phyloP scores from a whole-genome alignment of 371 early-diverging fungal species.

The Blakeslea trispora region DNA sequence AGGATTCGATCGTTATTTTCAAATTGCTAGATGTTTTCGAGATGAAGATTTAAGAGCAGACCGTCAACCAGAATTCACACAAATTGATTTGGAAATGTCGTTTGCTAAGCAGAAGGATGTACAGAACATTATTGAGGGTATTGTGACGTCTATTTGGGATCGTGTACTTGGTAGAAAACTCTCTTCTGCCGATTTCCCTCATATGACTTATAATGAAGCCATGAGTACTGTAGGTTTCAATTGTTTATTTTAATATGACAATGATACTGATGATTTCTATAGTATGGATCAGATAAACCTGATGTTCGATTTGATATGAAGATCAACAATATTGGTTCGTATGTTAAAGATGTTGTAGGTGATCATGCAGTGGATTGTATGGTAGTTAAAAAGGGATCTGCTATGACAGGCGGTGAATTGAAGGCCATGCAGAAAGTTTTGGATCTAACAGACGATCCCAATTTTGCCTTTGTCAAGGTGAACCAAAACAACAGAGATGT shows the following conservation, averaged over 20 bases:
- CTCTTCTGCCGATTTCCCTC: conserved; percentile 54
- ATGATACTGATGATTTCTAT: too few relatives aligned
- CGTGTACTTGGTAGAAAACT: conserved; percentile 56
- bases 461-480: conserved; percentile 55
- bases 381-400: conserved; percentile 45
- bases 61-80: conserved; percentile 94
- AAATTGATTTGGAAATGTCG: conserved; percentile 91
- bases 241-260: background rate
- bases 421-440: conserved; percentile 36
- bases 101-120: conserved; percentile 75
- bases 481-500: conserved; percentile 56
- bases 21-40: conserved; percentile 92
- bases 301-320: conserved; percentile 81
- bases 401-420: conserved; percentile 39
- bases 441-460: conserved; percentile 34
- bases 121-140: conserved; percentile 73
- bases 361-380: conserved; percentile 43
- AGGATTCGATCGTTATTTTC: conserved; percentile 90
- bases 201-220: conserved; percentile 81
- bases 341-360: conserved; percentile 27
- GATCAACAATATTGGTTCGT: conserved; percentile 49
- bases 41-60: conserved; percentile 91
- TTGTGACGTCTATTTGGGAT: conserved; percentile 73
- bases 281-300: conserved; percentile 92
- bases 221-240: conserved; percentile 62